These are phyloP conservation scores for Prinsepia uniflora DNA, from an alignment of 306 rosid species.

Conservation along the genomic window DNA sequence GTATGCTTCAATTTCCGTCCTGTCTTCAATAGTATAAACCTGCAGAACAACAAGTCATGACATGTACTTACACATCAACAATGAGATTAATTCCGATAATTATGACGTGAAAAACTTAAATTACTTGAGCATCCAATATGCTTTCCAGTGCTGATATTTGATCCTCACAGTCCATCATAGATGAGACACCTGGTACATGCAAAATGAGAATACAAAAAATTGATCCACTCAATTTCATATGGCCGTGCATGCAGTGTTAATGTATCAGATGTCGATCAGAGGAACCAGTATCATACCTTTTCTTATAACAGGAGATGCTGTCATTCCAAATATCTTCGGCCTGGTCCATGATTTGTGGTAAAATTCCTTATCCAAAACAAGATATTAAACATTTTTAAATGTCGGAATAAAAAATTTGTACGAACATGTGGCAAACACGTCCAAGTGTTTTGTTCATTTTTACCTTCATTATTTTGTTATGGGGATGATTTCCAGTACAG, in stretches of 20 bases:
- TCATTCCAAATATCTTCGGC: conserved; percentile 93
- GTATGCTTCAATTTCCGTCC: conserved; percentile 52
- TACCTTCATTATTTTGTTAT: conserved; percentile 75
- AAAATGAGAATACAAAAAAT: not conserved
- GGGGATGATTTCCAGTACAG: conserved; percentile 78
- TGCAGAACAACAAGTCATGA: conserved; percentile 24
- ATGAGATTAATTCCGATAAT: not conserved
- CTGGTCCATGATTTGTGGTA: conserved; percentile 58
- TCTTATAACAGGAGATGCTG: conserved; percentile 79
- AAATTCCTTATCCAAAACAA: conserved; percentile 57
- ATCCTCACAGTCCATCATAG: conserved; percentile 54
- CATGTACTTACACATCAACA: conserved; percentile 1
- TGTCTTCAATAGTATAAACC: conserved; percentile 68
- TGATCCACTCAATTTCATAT: too few species aligned
- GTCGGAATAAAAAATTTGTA: not conserved
- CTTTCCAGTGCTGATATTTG: conserved; percentile 74
- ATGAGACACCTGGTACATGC: conserved; percentile 53
- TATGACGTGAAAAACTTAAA: not conserved
- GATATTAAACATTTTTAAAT: not conserved
- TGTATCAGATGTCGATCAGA: not conserved
- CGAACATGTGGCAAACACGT: not conserved
- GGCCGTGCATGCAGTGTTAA: too few species aligned
- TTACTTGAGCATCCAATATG: conserved; percentile 67
- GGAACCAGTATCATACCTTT: conserved; percentile 44
- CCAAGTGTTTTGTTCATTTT: too few species aligned